Evolutionary conservation across 768 basidiomycete species (phyloP).

Genomic region (Cyclocybe cylindracea): DNA sequence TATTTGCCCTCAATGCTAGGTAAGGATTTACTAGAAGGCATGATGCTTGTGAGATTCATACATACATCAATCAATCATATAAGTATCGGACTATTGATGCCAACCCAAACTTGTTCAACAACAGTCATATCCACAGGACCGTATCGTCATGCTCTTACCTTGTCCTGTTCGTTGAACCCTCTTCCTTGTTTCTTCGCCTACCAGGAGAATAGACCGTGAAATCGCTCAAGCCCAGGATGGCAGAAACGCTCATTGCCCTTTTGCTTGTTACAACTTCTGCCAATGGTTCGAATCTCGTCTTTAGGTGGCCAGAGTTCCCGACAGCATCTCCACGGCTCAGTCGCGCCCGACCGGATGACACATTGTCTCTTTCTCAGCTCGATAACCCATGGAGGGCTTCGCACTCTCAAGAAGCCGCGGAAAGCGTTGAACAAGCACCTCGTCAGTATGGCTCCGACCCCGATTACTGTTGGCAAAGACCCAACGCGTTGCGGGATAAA

Average conservation of each 20-base stretch:
- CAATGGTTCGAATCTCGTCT: conserved; percentile 76
- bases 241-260: conserved; percentile 78
- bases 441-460: conserved; percentile 31
- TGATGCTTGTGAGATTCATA: no score
- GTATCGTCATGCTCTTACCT: no score
- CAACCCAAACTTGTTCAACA: no score
- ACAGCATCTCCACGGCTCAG: conserved; percentile 63
- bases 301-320: conserved; percentile 83
- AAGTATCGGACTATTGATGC: no score
- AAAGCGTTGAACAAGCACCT: conserved; percentile 17
- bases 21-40: no score
- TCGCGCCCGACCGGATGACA: conserved; percentile 59
- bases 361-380: conserved; percentile 47
- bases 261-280: conserved; percentile 85
- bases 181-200: no score
- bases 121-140: no score
- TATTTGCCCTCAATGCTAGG: no score
- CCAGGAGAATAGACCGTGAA: background rate
- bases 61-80: no score
- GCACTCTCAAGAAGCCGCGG: conserved; percentile 41
- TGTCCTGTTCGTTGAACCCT: no score
- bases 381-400: conserved; percentile 80
- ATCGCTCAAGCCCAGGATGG: conserved; percentile 42
- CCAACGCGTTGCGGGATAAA: conserved; percentile 47
- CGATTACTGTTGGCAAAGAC: conserved; percentile 68